Evolutionary conservation across 371 early-diverging fungal species (phyloP).

Genomic region (Paraphysoderma sedebokerense): DNA sequence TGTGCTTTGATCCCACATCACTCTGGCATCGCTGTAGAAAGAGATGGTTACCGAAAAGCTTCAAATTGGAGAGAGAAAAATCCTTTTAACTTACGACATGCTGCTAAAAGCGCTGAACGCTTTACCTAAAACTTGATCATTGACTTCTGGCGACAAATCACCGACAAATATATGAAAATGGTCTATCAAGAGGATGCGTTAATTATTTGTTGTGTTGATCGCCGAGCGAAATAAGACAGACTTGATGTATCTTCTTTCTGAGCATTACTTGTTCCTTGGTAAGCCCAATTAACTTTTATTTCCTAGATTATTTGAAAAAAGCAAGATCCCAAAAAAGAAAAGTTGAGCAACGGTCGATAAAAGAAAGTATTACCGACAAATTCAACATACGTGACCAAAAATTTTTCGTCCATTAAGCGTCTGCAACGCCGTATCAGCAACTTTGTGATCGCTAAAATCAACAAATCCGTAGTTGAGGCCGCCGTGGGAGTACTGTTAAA

Average conservation of each 20-base stretch:
- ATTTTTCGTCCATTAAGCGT: conserved; percentile 51
- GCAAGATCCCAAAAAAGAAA: too few species aligned
- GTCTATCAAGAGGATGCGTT: conserved; percentile 17
- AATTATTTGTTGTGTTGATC: too few species aligned
- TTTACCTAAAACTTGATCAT: conserved; percentile 42
- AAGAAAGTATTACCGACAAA: too few species aligned
- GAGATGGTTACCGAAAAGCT: not conserved
- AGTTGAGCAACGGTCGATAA: too few species aligned
- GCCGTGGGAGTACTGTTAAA: conserved; percentile 20
- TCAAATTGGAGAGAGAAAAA: too few species aligned
- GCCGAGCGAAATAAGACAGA: conserved; percentile 6
- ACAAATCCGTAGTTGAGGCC: conserved; percentile 82
- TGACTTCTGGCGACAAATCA: conserved; percentile 61
- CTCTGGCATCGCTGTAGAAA: conserved; percentile 48
- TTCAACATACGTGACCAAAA: conserved; percentile 11
- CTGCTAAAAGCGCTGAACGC: conserved; percentile 52
- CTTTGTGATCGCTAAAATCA: conserved; percentile 51
- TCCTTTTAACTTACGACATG: conserved; percentile 54
- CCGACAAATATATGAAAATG: conserved; percentile 74
- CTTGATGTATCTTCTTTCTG: conserved; percentile 41
- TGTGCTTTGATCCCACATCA: conserved; percentile 64
- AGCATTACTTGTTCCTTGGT: conserved; percentile 19
- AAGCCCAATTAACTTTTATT: conserved; percentile 71
- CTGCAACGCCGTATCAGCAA: conserved; percentile 58
- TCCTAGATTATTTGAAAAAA: conserved; percentile 35